Evolutionary conservation across 352 stramenopile species (phyloP).

Genomic region (Globisporangium irregulare): DNA sequence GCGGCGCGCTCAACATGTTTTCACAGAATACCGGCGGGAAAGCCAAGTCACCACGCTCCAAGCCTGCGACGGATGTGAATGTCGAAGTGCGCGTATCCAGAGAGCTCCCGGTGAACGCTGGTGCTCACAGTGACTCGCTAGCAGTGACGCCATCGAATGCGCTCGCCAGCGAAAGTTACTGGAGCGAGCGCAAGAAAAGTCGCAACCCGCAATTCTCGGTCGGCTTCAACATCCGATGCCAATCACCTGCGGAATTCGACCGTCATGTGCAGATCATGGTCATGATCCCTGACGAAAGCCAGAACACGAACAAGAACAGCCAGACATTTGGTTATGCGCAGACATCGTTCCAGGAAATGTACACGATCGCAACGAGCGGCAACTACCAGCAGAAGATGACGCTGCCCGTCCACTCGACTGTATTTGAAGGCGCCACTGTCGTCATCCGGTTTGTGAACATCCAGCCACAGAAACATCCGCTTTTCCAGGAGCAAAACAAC

Average conservation of each 20-base stretch:
- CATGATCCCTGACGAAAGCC: conserved; percentile 75
- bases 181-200: conserved; percentile 65
- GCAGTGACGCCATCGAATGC: conserved; percentile 10
- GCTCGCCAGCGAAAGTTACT: conserved; percentile 58
- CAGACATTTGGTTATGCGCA: conserved; percentile 69
- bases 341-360: conserved; percentile 80
- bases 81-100: conserved; percentile 60
- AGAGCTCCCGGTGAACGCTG: conserved; percentile 34
- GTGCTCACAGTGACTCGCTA: neutral
- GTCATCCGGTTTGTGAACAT: conserved; percentile 59
- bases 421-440: conserved; percentile 59
- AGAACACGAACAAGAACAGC: conserved; percentile 55
- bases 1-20: conserved; percentile 72
- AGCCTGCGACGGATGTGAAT: conserved; percentile 58
- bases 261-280: conserved; percentile 74
- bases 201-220: conserved; percentile 66
- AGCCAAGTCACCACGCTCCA: conserved; percentile 44
- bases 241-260: conserved; percentile 40
- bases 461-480: conserved; percentile 35
- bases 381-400: conserved; percentile 61
- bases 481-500: conserved; percentile 49
- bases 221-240: conserved; percentile 58
- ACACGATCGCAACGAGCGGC: conserved; percentile 55
- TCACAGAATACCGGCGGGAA: conserved; percentile 28
- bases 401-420: conserved; percentile 59